phyloP scores from a whole-genome alignment of 2,329 filamentous ascomycete genomes.

The Colletotrichum melonis region DNA sequence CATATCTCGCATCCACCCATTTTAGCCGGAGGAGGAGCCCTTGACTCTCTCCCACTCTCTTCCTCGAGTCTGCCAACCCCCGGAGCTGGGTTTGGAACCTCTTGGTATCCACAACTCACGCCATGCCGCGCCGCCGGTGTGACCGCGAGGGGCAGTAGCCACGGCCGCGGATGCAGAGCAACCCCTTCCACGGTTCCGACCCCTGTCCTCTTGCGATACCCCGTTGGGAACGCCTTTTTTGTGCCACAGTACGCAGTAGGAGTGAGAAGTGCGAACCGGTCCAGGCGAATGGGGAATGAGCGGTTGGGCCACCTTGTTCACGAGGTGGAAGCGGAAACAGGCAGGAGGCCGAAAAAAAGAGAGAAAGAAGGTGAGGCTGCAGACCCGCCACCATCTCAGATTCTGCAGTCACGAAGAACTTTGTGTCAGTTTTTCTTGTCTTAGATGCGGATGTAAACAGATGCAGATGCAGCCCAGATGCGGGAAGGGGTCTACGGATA shows the following conservation, averaged over 20 bases:
- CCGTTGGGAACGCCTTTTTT: background rate
- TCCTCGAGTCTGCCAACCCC: background rate
- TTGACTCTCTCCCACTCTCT: too few species aligned
- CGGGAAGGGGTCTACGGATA: background rate
- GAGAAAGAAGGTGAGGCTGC: too few species aligned
- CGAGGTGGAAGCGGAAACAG: conserved; percentile 11
- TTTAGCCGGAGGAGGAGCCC: conserved; percentile 11
- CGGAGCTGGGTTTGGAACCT: conserved; percentile 17
- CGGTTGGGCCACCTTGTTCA: background rate
- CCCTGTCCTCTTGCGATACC: background rate
- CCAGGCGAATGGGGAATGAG: background rate
- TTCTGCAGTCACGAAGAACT: background rate
- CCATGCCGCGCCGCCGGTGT: conserved; percentile 31
- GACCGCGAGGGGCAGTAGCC: conserved; percentile 24
- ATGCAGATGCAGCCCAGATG: background rate
- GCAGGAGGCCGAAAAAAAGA: conserved; percentile 1
- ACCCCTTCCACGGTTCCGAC: background rate
- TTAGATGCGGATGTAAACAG: background rate
- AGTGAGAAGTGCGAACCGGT: background rate
- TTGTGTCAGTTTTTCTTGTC: background rate
- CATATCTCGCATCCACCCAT: conserved; percentile 14
- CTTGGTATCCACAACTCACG: conserved; percentile 24
- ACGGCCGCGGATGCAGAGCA: conserved; percentile 14
- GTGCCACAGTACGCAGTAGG: too few species aligned
- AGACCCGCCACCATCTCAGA: conserved; percentile 1